A percentile compares a stretch with the other conserved stretches of the same genome.
phyloP scores from a whole-genome alignment of 2,329 filamentous ascomycete genomes.

The Tolypocladium tropicale region DNA sequence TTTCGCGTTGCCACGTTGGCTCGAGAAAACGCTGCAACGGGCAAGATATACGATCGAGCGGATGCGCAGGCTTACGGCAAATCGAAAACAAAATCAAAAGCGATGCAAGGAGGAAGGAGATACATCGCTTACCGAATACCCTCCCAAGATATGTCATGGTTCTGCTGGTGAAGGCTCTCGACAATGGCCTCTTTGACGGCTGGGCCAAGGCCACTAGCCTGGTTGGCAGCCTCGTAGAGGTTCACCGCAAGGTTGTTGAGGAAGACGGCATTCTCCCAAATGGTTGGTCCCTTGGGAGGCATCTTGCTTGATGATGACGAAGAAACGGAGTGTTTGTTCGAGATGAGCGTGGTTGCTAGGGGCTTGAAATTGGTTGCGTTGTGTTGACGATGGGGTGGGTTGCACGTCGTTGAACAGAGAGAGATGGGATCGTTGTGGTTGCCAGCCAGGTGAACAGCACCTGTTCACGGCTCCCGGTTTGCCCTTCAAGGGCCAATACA shows the following conservation, averaged over 20 bases:
- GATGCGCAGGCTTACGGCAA: not conserved
- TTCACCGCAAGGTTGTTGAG: constrained; percentile 21
- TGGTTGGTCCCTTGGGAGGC: constrained; percentile 9
- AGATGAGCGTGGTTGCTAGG: not conserved
- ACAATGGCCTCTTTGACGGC: constrained; percentile 20
- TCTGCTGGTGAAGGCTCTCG: constrained; percentile 18
- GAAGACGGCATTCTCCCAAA: constrained; percentile 23
- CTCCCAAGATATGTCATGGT: constrained; percentile 31
- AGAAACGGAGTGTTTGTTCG: not conserved
- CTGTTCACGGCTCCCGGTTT: not conserved
- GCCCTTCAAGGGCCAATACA: not conserved
- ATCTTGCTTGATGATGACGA: constrained; percentile 3
- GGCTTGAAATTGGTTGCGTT: not conserved
- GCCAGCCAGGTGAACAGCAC: not conserved
- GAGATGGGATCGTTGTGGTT: not conserved
- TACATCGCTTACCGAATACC: constrained; percentile 28
- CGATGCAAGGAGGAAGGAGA: constrained; percentile 2
- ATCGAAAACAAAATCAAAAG: not conserved
- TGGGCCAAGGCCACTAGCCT: constrained; percentile 14
- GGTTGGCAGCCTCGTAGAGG: constrained; percentile 19
- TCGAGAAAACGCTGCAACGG: not conserved
- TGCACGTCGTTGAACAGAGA: not conserved
- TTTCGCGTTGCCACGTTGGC: not conserved
- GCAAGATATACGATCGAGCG: not conserved
- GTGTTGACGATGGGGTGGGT: not conserved